Conservation (phyloP, 129 eudicot species). For the Mikania micrantha region DNA sequence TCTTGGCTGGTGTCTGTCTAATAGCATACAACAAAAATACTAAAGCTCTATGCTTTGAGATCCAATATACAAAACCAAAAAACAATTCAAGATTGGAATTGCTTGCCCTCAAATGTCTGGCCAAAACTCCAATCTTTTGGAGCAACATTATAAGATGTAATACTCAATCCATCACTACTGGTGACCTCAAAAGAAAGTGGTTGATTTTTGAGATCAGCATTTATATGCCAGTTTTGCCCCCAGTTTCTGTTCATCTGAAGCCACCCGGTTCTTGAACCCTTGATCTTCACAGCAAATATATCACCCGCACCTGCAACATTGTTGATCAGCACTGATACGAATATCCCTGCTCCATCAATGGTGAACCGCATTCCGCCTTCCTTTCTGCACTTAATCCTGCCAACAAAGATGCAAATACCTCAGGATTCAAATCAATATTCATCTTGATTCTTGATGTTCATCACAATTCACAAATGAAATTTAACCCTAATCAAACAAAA, state of each 20-base stretch:
- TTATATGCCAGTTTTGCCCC: constrained; percentile 95
- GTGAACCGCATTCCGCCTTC: constrained; percentile 84
- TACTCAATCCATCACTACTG: constrained; percentile 57
- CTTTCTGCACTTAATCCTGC: constrained; percentile 85
- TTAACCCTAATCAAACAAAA: background rate
- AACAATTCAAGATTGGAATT: constrained; percentile 43
- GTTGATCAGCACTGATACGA: constrained; percentile 76
- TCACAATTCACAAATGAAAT: background rate
- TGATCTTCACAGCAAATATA: constrained; percentile 63
- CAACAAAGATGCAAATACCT: background rate
- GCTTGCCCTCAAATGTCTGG: constrained; percentile 86
- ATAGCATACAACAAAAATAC: constrained; percentile 9
- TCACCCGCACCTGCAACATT: constrained; percentile 93
- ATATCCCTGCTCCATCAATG: constrained; percentile 61
- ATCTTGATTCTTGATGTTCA: background rate
- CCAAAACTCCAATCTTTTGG: constrained; percentile 81
- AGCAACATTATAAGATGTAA: constrained; percentile 69
- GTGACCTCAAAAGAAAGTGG: constrained; percentile 88
- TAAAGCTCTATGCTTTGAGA: constrained; percentile 18
- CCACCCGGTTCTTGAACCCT: constrained; percentile 96
- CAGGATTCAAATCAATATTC: background rate
- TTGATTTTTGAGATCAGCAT: constrained; percentile 71
- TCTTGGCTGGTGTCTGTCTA: background rate
- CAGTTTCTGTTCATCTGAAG: constrained; percentile 92
- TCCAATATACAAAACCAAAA: constrained; percentile 1